These are phyloP conservation scores for Neurospora sp. DNA, from an alignment of 495 filamentous ascomycete species.

Conservation along the genomic window DNA sequence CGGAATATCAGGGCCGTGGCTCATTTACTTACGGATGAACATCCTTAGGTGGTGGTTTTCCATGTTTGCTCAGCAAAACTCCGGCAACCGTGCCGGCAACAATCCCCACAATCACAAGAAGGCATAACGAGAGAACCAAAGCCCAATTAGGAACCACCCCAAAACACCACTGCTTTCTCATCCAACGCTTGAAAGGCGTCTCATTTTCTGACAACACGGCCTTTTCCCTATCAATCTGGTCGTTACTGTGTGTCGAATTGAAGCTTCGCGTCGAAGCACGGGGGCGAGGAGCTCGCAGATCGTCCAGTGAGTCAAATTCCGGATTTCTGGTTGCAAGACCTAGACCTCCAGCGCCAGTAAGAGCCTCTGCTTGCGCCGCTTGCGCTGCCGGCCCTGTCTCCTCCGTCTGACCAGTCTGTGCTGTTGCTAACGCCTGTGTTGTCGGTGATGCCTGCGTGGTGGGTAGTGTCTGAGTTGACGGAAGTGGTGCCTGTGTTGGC, in stretches of 20 bases:
- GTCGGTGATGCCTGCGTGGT: background rate
- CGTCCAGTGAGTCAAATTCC: slow-evolving; percentile 44
- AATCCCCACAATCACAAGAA: slow-evolving; percentile 49
- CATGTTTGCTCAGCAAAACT: slow-evolving; percentile 21
- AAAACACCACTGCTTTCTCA: slow-evolving; percentile 49
- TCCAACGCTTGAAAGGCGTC: slow-evolving; percentile 42
- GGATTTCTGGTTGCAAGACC: slow-evolving; percentile 45
- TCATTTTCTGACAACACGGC: slow-evolving; percentile 32
- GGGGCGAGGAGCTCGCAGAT: slow-evolving; percentile 43
- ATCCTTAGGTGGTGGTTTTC: slow-evolving; percentile 18
- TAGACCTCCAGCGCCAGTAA: slow-evolving; percentile 41
- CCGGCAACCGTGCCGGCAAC: slow-evolving; percentile 51
- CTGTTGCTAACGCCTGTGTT: background rate
- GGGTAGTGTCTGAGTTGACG: background rate
- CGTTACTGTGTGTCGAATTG: slow-evolving; percentile 32
- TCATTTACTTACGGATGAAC: slow-evolving; percentile 11
- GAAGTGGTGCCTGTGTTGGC: background rate
- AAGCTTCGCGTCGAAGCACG: slow-evolving; percentile 41
- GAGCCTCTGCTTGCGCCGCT: slow-evolving; percentile 1
- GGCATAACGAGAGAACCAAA: slow-evolving; percentile 42
- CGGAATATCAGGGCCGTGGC: background rate
- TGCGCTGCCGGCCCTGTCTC: background rate
- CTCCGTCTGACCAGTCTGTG: background rate
- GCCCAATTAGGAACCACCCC: slow-evolving; percentile 62
- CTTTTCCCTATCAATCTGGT: slow-evolving; percentile 32